These are phyloP conservation scores for Plantago elongata DNA, from an alignment of 257 asterid genomes.

Conservation along the genomic window DNA sequence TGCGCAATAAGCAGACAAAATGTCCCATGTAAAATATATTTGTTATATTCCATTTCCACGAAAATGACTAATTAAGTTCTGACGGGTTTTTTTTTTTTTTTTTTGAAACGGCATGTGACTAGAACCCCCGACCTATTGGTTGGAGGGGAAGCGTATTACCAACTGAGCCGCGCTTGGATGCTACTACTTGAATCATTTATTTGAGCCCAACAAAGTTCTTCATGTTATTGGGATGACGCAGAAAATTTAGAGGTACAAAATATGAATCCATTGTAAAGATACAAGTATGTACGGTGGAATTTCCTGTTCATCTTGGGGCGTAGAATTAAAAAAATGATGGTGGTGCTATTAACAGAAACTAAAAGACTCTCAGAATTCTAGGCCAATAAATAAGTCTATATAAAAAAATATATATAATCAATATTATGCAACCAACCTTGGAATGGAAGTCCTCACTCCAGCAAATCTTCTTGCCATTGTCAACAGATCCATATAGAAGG, in stretches of 20 bases:
- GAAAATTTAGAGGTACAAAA: too few species aligned
- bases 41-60: too few species aligned
- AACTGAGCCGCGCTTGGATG: too few species aligned
- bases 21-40: neutral
- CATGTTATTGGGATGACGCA: too few species aligned
- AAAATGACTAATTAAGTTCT: too few species aligned
- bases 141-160: too few species aligned
- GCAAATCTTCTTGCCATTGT: slow-evolving; percentile 90
- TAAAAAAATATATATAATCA: too few species aligned
- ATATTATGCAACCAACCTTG: slow-evolving; percentile 45
- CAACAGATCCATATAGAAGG: slow-evolving; percentile 92
- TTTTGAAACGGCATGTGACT: too few species aligned
- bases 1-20: neutral
- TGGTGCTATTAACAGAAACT: slow-evolving; percentile 6
- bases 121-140: too few species aligned
- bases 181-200: too few species aligned
- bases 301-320: neutral
- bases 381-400: neutral
- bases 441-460: slow-evolving; percentile 90
- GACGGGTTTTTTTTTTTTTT: too few species aligned
- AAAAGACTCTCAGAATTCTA: slow-evolving; percentile 4
- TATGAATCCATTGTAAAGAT: neutral
- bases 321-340: neutral
- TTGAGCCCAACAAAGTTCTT: too few species aligned
- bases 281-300: slow-evolving; percentile 2